Evolutionary conservation across 768 basidiomycete species (phyloP), one percentile per base, ranked within the genome.

Genomic region (Boletus coccyginus): DNA sequence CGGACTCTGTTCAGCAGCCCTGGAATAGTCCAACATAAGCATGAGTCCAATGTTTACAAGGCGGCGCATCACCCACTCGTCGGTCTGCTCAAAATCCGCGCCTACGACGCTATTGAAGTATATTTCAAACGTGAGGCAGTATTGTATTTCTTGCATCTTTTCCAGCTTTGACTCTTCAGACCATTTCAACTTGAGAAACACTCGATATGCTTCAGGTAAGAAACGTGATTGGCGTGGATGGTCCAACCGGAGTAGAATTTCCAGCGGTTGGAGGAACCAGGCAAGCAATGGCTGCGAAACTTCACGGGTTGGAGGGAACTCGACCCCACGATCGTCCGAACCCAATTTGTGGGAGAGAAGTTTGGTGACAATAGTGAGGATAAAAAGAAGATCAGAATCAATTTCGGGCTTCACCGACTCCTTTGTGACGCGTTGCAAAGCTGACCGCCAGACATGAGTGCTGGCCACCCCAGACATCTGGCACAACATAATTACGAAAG

Each of bases 71-170:
- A 17, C 38, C 9, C 17, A 39, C 38, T 17, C 38, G 9, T 39
- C 38, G 17, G 38, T 39, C n/a, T 39, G 38, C 17, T 39, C 17
- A n/a, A 39, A 17, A 39, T 39, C n/a, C 2, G 3, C n/a, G 38
- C 39, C 33, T 13, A 55, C 41, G n/a, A 39, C 52, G 38, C 10
- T 53, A 31, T 53, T 43, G 19, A 55, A 27, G n/a, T 49, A 55
- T 27, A 50, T 43, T 36, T 55, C 53, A 33, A 55, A 55, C 6
- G 53, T 55, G n/a, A 24, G 39, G 10, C 39, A 55, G 27, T 49
- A 55, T 36, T 55, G 46, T 6, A 43, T 12, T n/a, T 33, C 46
- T 14, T 54, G 21, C 5, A 9, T 21, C 24, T 24, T 24, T n/a
- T 48, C 40, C 13, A 50, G 36, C 13, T 50, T 38, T 3, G 39